Evolutionary conservation across 2,329 filamentous ascomycete genomes (phyloP), one percentile per base, ranked within the genome.

Genomic region (Stagonosporopsis rhizophila): DNA sequence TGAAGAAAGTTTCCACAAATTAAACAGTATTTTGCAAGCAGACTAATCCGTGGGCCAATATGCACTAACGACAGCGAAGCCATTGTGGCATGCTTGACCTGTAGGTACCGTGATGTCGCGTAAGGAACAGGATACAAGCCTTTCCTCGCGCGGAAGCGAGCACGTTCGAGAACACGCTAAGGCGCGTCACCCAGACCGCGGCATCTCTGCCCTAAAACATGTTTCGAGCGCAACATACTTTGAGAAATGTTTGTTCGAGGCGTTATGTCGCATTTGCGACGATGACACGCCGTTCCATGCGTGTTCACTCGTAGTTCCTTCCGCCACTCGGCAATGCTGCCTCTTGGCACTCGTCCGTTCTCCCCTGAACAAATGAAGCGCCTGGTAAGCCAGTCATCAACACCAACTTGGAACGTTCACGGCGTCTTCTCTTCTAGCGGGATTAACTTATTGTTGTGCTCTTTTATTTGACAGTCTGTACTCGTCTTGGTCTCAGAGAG

Each of bases 81-180:
- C 25, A 14, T 1, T 14, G 17, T 14, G 23, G 12, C 9, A 34
- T 11, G 14, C 37, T 34, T 44, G 14, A 4, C 1, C n/a, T 9
- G 35, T 25, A 19, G 32, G 25, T 7, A 23, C 44, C n/a, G 39
- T 35, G 45, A 50, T 55, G 52, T 40, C 45, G 52, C 38, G 32
- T 41, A 19, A 23, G 34, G 40, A 34, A 38, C 22, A 7, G 15
- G 12, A 15, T 42, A 49, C 20, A 56, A 48, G 53, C 53, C 38
- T 48, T 40, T 39, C 30, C 39, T 50, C 22, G 15, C 50, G 12
- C 19, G n/a, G 50, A 52, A 56, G 53, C 53, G 53, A 56, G 47
- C 47, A 47, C 25, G 53, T 47, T 48, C 32, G 28, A 45, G 38
- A 34, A 19, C 47, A 48, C 53, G 53, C 53, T 56, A 56, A 48